These are phyloP conservation scores for Wickerhamomyces rabaulensis DNA, from an alignment of 805 yeast species.

Conservation along the genomic window DNA sequence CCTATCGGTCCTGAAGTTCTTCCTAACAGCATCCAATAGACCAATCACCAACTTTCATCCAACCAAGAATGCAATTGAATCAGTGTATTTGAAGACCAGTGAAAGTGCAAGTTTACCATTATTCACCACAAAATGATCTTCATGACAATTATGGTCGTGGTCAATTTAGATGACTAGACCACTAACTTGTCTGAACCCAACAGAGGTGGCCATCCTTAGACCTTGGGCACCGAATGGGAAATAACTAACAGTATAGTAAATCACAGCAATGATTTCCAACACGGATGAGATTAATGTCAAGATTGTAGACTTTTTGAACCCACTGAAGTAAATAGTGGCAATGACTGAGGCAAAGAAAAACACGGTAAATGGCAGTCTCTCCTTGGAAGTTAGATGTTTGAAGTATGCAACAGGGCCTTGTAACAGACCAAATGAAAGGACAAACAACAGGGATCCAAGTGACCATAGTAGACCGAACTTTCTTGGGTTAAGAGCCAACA, in stretches of 20 bases:
- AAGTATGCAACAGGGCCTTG: constrained; percentile 88
- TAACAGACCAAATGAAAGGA: constrained; percentile 81
- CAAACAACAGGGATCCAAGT: constrained; percentile 81
- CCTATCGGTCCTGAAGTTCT: constrained; percentile 42
- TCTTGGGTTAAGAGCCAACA: constrained; percentile 81
- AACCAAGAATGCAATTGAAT: constrained; percentile 40
- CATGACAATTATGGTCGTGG: too few relatives aligned
- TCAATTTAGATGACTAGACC: constrained; percentile 15
- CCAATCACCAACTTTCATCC: constrained; percentile 54
- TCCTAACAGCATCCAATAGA: constrained; percentile 37
- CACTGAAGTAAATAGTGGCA: constrained; percentile 73
- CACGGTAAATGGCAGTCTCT: constrained; percentile 72
- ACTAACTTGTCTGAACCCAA: constrained; percentile 47
- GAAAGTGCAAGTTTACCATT: constrained; percentile 66
- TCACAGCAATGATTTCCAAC: constrained; percentile 77
- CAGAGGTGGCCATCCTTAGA: constrained; percentile 46
- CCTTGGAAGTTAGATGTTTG: constrained; percentile 66
- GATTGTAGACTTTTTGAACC: constrained; percentile 60
- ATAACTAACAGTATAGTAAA: constrained; percentile 86
- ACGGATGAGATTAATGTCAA: constrained; percentile 72
- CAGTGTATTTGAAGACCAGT: constrained; percentile 57
- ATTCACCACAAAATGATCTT: not conserved
- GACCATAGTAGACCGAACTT: constrained; percentile 92
- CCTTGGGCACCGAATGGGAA: constrained; percentile 95
- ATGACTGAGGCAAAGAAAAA: constrained; percentile 79